phyloP scores from a whole-genome alignment of 805 yeast species.

The Candida odintsovae region DNA sequence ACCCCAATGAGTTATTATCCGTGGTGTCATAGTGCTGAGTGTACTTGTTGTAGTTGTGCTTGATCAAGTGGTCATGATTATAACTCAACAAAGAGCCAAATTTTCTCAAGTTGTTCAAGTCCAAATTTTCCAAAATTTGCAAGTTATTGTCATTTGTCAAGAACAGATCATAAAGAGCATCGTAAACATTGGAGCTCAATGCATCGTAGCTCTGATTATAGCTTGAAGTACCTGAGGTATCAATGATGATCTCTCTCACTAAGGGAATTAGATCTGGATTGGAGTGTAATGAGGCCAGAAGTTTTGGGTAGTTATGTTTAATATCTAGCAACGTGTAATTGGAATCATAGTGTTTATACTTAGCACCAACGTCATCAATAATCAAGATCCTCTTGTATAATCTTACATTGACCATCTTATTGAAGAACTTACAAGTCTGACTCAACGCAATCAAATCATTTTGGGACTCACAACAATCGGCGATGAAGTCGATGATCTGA shows the following conservation, averaged over 20 bases:
- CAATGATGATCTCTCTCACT: slow-evolving; percentile 22
- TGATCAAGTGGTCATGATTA: slow-evolving; percentile 22
- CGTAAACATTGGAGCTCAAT: slow-evolving; percentile 17
- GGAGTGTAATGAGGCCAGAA: slow-evolving; percentile 23
- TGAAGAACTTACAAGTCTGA: slow-evolving; percentile 22
- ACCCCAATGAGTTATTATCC: slow-evolving; percentile 4
- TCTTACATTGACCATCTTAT: slow-evolving; percentile 20
- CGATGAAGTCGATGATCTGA: slow-evolving; percentile 23
- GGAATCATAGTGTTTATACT: slow-evolving; percentile 17
- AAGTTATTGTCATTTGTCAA: slow-evolving; percentile 23
- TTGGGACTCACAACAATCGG: slow-evolving; percentile 24
- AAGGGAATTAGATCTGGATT: slow-evolving; percentile 20
- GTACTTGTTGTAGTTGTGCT: slow-evolving; percentile 21
- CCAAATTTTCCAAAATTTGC: slow-evolving; percentile 19
- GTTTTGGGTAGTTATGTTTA: slow-evolving; percentile 19
- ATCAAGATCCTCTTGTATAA: slow-evolving; percentile 22
- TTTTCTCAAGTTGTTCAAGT: slow-evolving; percentile 22
- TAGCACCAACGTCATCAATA: slow-evolving; percentile 20
- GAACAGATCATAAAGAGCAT: slow-evolving; percentile 22
- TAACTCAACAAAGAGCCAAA: slow-evolving; percentile 20
- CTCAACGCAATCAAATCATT: slow-evolving; percentile 22
- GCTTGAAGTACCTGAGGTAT: slow-evolving; percentile 19
- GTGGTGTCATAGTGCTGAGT: slow-evolving; percentile 15
- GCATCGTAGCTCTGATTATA: slow-evolving; percentile 19
- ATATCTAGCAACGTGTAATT: slow-evolving; percentile 20